A percentile compares a stretch with the other conserved stretches of the same genome.
These are phyloP conservation scores for Aspergillus terreus DNA, from an alignment of 2,329 filamentous ascomycete species.

Conservation along the genomic window DNA sequence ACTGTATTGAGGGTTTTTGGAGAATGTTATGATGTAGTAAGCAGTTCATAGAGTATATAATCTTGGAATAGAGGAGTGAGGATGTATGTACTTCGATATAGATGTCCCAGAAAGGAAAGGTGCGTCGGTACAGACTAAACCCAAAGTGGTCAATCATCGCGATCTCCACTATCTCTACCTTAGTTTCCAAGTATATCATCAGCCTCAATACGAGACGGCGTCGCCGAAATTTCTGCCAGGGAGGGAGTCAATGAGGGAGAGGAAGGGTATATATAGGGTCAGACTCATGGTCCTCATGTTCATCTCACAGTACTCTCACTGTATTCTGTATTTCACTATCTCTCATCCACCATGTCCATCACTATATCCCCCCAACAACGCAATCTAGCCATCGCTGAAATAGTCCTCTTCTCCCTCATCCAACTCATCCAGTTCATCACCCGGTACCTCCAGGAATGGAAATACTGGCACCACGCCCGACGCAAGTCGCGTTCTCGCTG, in stretches of 20 bases:
- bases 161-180: constrained; percentile 14
- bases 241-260: neutral
- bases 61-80: no score
- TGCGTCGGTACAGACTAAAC: constrained; percentile 13
- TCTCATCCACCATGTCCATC: neutral
- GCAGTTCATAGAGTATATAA: no score
- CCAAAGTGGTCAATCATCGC: constrained; percentile 23
- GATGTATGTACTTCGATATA: no score
- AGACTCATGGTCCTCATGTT: neutral
- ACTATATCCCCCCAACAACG: constrained; percentile 5
- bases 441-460: constrained; percentile 23
- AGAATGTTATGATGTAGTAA: constrained; percentile 22
- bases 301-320: neutral
- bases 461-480: constrained; percentile 25
- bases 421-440: constrained; percentile 18
- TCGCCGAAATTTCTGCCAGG: neutral
- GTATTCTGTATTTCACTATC: neutral
- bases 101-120: no score
- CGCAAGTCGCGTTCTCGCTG: constrained; percentile 14
- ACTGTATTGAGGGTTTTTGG: constrained; percentile 26
- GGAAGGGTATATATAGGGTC: neutral
- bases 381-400: constrained; percentile 22
- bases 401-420: constrained; percentile 22
- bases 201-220: neutral
- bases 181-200: neutral